A percentile compares a stretch with the other conserved stretches of the same genome.
Evolutionary conservation across 2,329 filamentous ascomycete species (phyloP).

Genomic region (Apiospora marii): DNA sequence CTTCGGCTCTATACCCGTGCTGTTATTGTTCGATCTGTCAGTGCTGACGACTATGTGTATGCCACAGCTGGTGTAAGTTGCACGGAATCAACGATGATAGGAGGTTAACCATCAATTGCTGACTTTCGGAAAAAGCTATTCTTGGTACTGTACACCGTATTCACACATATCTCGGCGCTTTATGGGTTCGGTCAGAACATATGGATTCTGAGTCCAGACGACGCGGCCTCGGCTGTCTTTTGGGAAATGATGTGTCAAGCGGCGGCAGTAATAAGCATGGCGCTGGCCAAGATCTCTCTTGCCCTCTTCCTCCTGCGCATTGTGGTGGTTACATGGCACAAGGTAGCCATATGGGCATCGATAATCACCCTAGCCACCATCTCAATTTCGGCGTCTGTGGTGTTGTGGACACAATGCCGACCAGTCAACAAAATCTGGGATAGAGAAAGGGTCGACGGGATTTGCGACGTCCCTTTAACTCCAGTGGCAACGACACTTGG

Average conservation of each 20-base stretch:
- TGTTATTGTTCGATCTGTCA: constrained; percentile 20
- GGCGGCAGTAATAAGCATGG: constrained; percentile 10
- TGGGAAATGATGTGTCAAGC: constrained; percentile 22
- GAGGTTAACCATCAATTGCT: background rate
- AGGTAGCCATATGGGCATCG: constrained; percentile 26
- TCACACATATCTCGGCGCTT: constrained; percentile 23
- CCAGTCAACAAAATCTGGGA: constrained; percentile 28
- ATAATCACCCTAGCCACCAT: constrained; percentile 25
- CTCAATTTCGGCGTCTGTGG: constrained; percentile 19
- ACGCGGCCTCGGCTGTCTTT: constrained; percentile 24
- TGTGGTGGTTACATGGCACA: constrained; percentile 28
- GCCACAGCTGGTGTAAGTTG: constrained; percentile 18
- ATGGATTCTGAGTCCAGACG: constrained; percentile 12
- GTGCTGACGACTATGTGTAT: constrained; percentile 28
- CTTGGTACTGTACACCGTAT: constrained; percentile 25
- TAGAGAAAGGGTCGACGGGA: constrained; percentile 17
- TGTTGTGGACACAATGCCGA: constrained; percentile 29
- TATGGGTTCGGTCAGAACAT: constrained; percentile 29
- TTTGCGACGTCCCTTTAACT: constrained; percentile 10
- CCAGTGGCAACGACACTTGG: background rate
- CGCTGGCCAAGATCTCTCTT: constrained; percentile 29
- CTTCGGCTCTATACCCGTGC: constrained; percentile 26
- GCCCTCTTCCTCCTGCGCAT: constrained; percentile 29
- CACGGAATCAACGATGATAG: background rate
- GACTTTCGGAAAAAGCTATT: constrained; percentile 21